A percentile compares a stretch with the other conserved stretches of the same genome.
These are phyloP conservation scores for Colletotrichum sidae DNA, from an alignment of 2,329 filamentous ascomycete genomes.

Conservation along the genomic window DNA sequence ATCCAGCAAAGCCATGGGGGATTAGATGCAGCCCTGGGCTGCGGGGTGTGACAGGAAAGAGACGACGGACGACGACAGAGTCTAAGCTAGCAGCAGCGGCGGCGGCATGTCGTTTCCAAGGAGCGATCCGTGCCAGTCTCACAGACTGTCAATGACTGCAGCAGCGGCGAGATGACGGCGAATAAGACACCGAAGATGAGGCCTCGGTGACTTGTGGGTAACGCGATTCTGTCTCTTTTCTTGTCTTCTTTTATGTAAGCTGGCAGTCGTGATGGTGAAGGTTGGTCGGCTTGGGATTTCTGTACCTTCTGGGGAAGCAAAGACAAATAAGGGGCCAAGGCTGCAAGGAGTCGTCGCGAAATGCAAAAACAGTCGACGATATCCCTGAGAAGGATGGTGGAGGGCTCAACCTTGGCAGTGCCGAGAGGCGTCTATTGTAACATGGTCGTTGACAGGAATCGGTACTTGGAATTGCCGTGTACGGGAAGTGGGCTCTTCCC, in stretches of 20 bases:
- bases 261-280: background rate
- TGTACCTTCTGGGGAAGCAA: background rate
- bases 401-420: conserved; percentile 19
- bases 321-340: conserved; percentile 16
- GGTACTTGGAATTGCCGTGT: conserved; percentile 7
- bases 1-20: conserved; percentile 13
- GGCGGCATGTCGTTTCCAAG: conserved; percentile 34
- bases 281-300: background rate
- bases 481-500: conserved; percentile 19
- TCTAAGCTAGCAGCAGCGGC: conserved; percentile 28
- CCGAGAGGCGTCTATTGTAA: conserved; percentile 6
- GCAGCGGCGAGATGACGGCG: conserved; percentile 19
- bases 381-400: conserved; percentile 16
- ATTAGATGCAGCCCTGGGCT: conserved; percentile 11
- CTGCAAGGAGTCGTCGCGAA: background rate
- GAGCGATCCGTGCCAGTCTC: conserved; percentile 36
- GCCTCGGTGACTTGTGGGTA: conserved; percentile 10
- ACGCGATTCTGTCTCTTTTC: background rate
- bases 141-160: conserved; percentile 22
- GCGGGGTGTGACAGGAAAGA: conserved; percentile 10
- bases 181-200: conserved; percentile 33
- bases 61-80: conserved; percentile 15
- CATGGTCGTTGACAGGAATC: conserved; percentile 6
- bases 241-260: background rate
- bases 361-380: background rate